Percentiles rank a stretch among this genome's conserved stretches.
Conservation (phyloP, 306 rosid genomes). For the Crotalaria pallida region DNA sequence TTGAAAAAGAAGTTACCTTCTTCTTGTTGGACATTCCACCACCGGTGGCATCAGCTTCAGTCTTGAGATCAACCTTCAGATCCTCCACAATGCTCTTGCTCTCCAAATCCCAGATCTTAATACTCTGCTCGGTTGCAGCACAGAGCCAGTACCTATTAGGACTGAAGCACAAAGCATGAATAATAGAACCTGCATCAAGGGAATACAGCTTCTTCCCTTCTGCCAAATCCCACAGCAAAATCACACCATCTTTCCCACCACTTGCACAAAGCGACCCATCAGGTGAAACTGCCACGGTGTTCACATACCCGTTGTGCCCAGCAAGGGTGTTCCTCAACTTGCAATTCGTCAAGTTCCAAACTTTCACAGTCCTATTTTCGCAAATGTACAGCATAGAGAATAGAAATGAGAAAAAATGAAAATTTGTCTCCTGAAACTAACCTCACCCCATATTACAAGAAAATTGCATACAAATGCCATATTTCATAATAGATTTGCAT, state of each 20-base stretch:
- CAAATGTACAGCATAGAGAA: background rate
- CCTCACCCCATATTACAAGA: background rate
- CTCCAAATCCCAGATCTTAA: conserved; percentile 87
- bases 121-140: conserved; percentile 77
- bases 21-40: conserved; percentile 48
- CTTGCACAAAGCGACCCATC: conserved; percentile 79
- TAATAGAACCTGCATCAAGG: conserved; percentile 57
- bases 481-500: too few species aligned
- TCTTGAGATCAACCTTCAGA: conserved; percentile 63
- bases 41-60: conserved; percentile 55
- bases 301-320: conserved; percentile 67
- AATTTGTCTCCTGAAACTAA: background rate
- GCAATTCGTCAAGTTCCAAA: conserved; percentile 71
- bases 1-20: conserved; percentile 35
- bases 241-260: conserved; percentile 76
- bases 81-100: conserved; percentile 77
- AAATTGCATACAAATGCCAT: background rate
- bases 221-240: conserved; percentile 74
- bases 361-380: conserved; percentile 41
- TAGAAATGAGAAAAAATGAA: background rate
- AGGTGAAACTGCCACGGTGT: conserved; percentile 71
- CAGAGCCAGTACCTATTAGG: conserved; percentile 87
- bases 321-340: conserved; percentile 54
- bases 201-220: conserved; percentile 76
- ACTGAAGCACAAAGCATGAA: conserved; percentile 65